phyloP scores from a whole-genome alignment of 140 eudicot species.

The Ambrosia hybrid region DNA sequence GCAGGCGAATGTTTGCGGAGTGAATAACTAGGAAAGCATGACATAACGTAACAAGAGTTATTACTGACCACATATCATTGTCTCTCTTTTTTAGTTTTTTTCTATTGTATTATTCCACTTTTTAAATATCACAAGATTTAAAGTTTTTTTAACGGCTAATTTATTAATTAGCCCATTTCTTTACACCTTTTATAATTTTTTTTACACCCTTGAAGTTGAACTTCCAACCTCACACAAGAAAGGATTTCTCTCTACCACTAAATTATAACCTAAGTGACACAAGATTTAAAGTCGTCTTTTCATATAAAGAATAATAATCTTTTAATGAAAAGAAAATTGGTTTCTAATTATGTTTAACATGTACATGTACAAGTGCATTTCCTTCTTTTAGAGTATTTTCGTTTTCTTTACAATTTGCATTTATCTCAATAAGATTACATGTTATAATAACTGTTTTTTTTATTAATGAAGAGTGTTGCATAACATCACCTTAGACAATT shows the following conservation, averaged over 20 bases:
- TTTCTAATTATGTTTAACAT: background rate
- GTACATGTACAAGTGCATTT: too few species aligned
- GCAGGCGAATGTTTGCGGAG: conserved; percentile 55
- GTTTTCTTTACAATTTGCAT: too few species aligned
- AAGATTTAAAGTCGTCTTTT: background rate
- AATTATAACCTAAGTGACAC: too few species aligned
- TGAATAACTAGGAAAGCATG: conserved; percentile 47
- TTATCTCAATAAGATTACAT: background rate
- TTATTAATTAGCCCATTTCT: too few species aligned
- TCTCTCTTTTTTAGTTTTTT: background rate
- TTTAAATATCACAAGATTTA: background rate
- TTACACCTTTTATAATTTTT: too few species aligned
- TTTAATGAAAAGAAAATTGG: background rate
- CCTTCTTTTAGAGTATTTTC: too few species aligned
- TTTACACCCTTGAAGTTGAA: too few species aligned
- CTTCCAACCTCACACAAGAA: too few species aligned
- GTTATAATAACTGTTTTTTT: background rate
- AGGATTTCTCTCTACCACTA: too few species aligned
- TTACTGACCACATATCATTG: conserved; percentile 14
- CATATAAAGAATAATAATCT: background rate
- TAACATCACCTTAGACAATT: background rate
- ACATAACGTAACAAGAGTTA: conserved; percentile 29
- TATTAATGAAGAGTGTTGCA: background rate
- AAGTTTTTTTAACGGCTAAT: background rate
- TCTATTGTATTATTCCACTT: background rate